Base-by-base conservation (phyloP, 2,329 filamentous ascomycete species). In the Trichoderma semiorbis region DNA sequence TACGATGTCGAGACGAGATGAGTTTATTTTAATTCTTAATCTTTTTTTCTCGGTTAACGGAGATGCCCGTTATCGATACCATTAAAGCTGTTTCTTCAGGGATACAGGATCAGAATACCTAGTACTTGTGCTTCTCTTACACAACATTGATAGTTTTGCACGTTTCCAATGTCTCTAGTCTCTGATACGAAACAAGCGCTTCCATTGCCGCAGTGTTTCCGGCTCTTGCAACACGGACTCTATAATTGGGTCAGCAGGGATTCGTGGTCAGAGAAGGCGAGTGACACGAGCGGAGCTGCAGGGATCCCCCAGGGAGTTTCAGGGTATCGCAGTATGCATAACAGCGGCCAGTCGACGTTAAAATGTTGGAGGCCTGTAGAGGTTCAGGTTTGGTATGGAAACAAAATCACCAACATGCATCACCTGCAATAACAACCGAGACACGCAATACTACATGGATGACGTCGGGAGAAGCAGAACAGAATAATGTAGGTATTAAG, bases 301-400 rank as follows among this genome's bases (percentile, higher is more conserved):
- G 55, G 55, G 55, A 18, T 53, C 7, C 28, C 62, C 28, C 43
- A 32, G 43, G 30, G 11, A 24, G 3, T 65, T 65, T 65, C 62
- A 65, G 62, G 43, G 62, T 50, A 65, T 65, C 32, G n/a, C 47
- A 53, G 47, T 53, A 53, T 65, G 62, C 62, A 65, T 65, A 65
- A 65, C 62, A 24, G n/a, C 14, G 43, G 43, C 26, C 43, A 50
- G n/a, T 50, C n/a, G 43, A 47, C 3, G 43, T 47, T 21, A 47
- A 47, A 47, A 11, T 1, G 18, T 21, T n/a, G 43, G 43, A 24
- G 43, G 43, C 43, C n/a, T 50, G 43, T 21, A 11, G 43, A 21
- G 10, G n/a, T 7, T 11, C 30, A 30, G 30, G 30, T 36, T 14
- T 7, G 43, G 43, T 50, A 43, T 43, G 39, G 39, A 50, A 50